These are phyloP conservation scores for Cyanodermella asteris DNA, from an alignment of 2,329 filamentous ascomycete genomes.

Conservation along the genomic window DNA sequence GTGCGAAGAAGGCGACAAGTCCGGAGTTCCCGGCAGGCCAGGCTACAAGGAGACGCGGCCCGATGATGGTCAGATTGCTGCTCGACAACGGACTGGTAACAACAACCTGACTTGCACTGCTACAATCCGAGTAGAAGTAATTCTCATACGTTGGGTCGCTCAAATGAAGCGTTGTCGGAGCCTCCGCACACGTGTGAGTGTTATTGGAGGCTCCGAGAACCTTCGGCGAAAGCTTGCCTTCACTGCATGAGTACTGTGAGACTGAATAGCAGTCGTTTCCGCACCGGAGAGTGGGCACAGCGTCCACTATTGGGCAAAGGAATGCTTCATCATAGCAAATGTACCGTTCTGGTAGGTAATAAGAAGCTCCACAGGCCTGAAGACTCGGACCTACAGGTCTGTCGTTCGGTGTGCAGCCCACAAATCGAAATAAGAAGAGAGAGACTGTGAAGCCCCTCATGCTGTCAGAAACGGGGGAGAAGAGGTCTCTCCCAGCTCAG, in stretches of 20 bases:
- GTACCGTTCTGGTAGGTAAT: conserved; percentile 14
- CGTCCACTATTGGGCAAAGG: conserved; percentile 16
- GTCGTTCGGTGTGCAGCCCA: too few relatives aligned
- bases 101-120: conserved; percentile 35
- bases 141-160: conserved; percentile 39
- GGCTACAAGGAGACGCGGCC: conserved; percentile 36
- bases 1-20: conserved; percentile 32
- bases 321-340: conserved; percentile 18
- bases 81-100: conserved; percentile 33
- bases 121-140: conserved; percentile 44
- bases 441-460: too few relatives aligned
- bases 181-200: conserved; percentile 9
- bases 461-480: too few relatives aligned
- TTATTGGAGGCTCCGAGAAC: conserved; percentile 6
- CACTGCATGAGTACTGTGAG: conserved; percentile 12
- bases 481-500: too few relatives aligned
- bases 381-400: too few relatives aligned
- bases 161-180: conserved; percentile 21
- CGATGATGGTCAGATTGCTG: conserved; percentile 32
- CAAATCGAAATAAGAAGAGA: too few relatives aligned
- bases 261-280: conserved; percentile 16
- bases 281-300: conserved; percentile 14
- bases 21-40: conserved; percentile 48
- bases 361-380: too few relatives aligned
- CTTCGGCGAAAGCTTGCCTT: background rate